Evolutionary conservation across 1,139 yeast species (phyloP).

Genomic region (Diutina ranongensis): DNA sequence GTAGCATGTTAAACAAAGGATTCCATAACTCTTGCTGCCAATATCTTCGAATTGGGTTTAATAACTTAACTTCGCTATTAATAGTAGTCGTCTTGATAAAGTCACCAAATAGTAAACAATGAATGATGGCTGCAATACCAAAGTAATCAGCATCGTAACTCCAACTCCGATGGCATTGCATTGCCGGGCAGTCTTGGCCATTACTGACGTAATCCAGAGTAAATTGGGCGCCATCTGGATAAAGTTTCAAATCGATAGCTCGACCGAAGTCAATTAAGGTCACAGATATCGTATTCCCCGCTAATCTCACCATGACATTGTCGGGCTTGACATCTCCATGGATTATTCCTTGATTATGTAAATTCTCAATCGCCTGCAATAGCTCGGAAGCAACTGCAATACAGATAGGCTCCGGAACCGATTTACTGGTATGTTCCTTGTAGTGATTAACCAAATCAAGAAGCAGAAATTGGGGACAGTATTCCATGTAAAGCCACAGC

Average conservation of each 20-base stretch:
- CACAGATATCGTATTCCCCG: constrained; percentile 44
- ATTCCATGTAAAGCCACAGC: constrained; percentile 61
- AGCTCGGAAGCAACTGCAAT: constrained; percentile 57
- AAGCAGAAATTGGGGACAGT: constrained; percentile 63
- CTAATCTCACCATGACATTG: constrained; percentile 68
- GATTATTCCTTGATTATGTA: constrained; percentile 56
- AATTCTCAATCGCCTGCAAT: constrained; percentile 43
- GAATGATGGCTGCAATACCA: constrained; percentile 71
- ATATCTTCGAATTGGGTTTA: constrained; percentile 49
- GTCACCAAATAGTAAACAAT: constrained; percentile 59
- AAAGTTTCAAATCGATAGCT: constrained; percentile 53
- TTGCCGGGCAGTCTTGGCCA: constrained; percentile 67
- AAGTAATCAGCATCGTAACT: constrained; percentile 75
- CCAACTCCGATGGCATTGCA: constrained; percentile 58
- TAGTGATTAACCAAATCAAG: constrained; percentile 56
- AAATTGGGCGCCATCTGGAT: constrained; percentile 31
- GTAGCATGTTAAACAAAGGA: constrained; percentile 48
- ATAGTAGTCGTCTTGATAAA: constrained; percentile 35
- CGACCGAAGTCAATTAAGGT: constrained; percentile 76
- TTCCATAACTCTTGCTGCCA: constrained; percentile 74
- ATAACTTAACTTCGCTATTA: constrained; percentile 22
- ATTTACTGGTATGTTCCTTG: constrained; percentile 16
- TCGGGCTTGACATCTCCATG: constrained; percentile 88
- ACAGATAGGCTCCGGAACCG: constrained; percentile 49
- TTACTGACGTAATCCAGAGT: constrained; percentile 53